Base-by-base conservation (phyloP, 805 yeast genomes). In the Nakazawaea anatomiae region DNA sequence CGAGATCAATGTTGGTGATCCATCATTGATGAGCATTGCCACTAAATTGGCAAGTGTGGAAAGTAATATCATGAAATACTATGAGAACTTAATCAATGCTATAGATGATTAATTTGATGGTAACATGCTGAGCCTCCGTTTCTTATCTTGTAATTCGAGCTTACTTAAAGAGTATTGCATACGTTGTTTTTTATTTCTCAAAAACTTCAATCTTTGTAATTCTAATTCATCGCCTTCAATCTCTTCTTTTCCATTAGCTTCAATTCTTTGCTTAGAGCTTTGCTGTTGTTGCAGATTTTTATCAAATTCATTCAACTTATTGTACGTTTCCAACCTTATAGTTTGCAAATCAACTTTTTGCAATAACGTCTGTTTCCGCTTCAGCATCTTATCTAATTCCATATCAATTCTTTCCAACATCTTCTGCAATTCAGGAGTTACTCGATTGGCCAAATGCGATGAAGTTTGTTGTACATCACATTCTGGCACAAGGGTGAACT, bases 1-100 rank as follows among this genome's bases (percentile, higher is more conserved):
- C 27, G 81, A 80, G 52, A 81, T 83, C 4, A 74, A 80, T 30
- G 76, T 85, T 4, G 82, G 86, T 28, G 92, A 86, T 58, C 91
- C 91, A 2, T 73, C 79, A 7, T 62, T 86, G 48, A 70, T 85
- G 39, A 78, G 85, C 46, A 75, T 83, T 1, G 75, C 80, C 55
- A 76, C 86, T 5, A 85, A 85, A 58, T 68, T 86, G 54, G 85
- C 76, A 50, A 77, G 83, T 43, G 65, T 85, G 40, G 88, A 85
- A 60, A 74, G 75, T 52, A 64, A 74, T 46, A 65, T 77, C 27
- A 60, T 70, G 52, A 66, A 72, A 42, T 71, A 52, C 34, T 50
- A 53, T 49, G 41, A 46, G 6, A 55, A 54, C 40, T 43, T 54
- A 44, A 44, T 52, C 8, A 48, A 28, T 11, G 52, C 50, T 1